phyloP scores from a whole-genome alignment of 1,284 basidiomycete species.

The Phylloboletellus chloephorus region DNA sequence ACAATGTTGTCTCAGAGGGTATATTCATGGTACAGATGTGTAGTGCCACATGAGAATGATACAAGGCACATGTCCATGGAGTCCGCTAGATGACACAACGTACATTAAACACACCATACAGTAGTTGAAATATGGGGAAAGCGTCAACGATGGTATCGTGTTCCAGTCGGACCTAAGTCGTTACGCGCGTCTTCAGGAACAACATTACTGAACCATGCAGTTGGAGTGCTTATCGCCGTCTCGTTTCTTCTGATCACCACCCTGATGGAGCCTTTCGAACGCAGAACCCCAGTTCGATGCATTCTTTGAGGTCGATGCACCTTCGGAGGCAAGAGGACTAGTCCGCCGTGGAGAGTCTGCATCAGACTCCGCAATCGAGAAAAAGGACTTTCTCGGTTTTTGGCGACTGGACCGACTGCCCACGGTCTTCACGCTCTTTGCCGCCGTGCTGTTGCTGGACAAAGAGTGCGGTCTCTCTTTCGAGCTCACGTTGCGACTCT shows the following conservation, averaged over 20 bases:
- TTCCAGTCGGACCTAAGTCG: constrained; percentile 3
- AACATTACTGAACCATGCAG: constrained; percentile 40
- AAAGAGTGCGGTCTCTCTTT: constrained; percentile 46
- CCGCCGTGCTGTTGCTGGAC: constrained; percentile 45
- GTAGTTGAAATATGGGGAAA: background rate
- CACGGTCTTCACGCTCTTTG: constrained; percentile 43
- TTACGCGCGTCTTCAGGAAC: background rate
- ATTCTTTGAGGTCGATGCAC: constrained; percentile 13
- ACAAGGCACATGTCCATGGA: constrained; percentile 10
- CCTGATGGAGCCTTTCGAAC: constrained; percentile 20
- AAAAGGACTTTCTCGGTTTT: constrained; percentile 29
- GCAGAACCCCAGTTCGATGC: constrained; percentile 8
- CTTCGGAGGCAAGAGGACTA: constrained; percentile 12
- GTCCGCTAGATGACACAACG: constrained; percentile 9
- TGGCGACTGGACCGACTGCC: constrained; percentile 33
- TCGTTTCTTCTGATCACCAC: constrained; percentile 38
- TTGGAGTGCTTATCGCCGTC: constrained; percentile 34
- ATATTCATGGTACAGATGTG: constrained; percentile 11
- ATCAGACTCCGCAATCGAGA: constrained; percentile 27
- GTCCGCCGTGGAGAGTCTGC: constrained; percentile 12
- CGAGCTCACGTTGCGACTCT: constrained; percentile 30
- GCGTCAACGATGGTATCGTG: constrained; percentile 3
- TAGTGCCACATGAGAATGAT: constrained; percentile 3
- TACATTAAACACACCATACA: too few relatives aligned
- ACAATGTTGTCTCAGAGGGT: constrained; percentile 10